Base-by-base conservation (phyloP, 306 rosid genomes). In the Quercus agrifolia region DNA sequence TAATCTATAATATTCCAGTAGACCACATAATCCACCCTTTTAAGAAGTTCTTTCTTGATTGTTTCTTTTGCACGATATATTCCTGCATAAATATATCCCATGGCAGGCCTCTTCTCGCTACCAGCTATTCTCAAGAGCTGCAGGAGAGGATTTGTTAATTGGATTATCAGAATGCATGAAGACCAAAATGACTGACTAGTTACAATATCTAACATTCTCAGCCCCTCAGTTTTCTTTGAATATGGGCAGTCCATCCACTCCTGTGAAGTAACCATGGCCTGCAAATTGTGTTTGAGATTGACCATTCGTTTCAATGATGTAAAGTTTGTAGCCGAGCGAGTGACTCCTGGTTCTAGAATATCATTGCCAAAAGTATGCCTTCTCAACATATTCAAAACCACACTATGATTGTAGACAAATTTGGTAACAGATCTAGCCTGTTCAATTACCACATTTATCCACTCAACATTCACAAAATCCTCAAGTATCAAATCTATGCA, bases 1-100 rank as follows among this genome's bases (percentile, higher is more conserved):
- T 86, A 93, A 88, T 94, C 93, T 82, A 94, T 91, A 75, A 94
- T 94, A 79, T 86, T 87, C 98, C 97, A 94, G 83, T 88, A 94
- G 70, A 89, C 89, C 85, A 83, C 83, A 89, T 91, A 92, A 21
- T 91, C 94, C 85, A 92, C 94, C 79, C 87, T 92, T 78, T 91
- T 90, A 38, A 71, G 82, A 73, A 92, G 92, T 75, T 80, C 91
- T 80, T 88, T 90, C 83, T 92, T 94, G 80, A 94, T 94, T 58
- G 91, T 85, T 87, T 92, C 97, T 70, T 94, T 94, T 63, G 90
- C 92, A 41, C 88, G 80, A 82, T 92, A 94, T 81, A 94, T 88
- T 82, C 93, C 98, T 64, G 94, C 98, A 63, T 83, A 92, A 79
- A 90, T 59, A 41, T 89, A 94, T 74, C 97, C 97, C 92, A 94